Conservation (phyloP, 768 basidiomycete genomes). For the Lanmaoa rubissima region DNA sequence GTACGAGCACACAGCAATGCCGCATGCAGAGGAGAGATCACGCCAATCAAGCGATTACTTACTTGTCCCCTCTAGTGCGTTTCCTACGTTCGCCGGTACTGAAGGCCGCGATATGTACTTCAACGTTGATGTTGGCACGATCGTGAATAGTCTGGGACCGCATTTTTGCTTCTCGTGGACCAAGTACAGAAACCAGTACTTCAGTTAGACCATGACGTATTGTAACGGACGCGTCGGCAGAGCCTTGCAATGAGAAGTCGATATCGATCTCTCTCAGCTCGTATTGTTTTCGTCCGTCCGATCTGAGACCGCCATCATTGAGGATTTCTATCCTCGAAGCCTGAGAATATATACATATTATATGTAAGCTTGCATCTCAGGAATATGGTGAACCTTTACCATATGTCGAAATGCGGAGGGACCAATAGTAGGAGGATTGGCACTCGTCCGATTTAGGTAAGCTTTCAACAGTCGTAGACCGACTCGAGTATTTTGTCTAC, state of each 20-base stretch:
- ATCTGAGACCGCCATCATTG: constrained; percentile 84
- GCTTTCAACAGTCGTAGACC: neutral
- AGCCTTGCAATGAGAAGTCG: constrained; percentile 68
- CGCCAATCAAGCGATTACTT: constrained; percentile 32
- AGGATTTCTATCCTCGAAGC: constrained; percentile 67
- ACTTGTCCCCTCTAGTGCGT: constrained; percentile 86
- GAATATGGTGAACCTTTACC: neutral
- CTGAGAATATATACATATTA: constrained; percentile 24
- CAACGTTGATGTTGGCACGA: constrained; percentile 85
- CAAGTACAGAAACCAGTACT: constrained; percentile 85
- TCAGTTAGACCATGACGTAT: constrained; percentile 90
- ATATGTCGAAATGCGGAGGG: neutral
- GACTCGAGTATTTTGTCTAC: no score
- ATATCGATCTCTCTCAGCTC: constrained; percentile 84
- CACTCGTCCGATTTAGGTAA: neutral
- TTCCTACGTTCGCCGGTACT: constrained; percentile 78
- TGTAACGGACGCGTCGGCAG: constrained; percentile 82
- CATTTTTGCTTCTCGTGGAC: constrained; percentile 85
- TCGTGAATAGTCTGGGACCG: constrained; percentile 82
- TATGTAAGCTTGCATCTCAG: neutral
- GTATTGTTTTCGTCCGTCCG: constrained; percentile 89
- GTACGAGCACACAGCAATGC: neutral
- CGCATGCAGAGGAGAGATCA: neutral
- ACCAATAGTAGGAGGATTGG: neutral
- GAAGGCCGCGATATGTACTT: constrained; percentile 84